Conservation (phyloP, 805 yeast species). For the Lipomyces yamanashiensis region DNA sequence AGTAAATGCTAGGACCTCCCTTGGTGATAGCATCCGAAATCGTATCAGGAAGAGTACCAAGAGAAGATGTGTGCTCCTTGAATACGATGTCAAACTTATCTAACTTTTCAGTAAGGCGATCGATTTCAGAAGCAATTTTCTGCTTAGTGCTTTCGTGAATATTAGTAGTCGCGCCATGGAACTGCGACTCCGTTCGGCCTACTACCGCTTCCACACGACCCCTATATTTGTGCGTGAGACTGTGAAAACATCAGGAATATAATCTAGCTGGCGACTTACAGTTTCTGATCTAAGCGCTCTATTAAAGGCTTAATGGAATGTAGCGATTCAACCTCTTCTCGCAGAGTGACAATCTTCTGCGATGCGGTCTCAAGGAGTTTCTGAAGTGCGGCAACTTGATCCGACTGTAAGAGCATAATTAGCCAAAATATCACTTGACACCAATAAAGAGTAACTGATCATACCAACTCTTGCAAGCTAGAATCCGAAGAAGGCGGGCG, state of each 20-base stretch:
- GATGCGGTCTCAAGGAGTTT: conserved; percentile 6
- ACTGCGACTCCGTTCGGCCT: conserved; percentile 31
- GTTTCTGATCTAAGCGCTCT: conserved; percentile 32
- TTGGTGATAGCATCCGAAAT: conserved; percentile 38
- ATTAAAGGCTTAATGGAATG: conserved; percentile 27
- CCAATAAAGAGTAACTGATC: neutral
- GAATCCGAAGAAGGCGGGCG: conserved; percentile 7
- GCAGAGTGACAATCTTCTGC: conserved; percentile 11
- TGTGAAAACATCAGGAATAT: neutral
- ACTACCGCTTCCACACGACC: conserved; percentile 32
- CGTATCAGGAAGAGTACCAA: conserved; percentile 40
- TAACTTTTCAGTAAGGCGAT: conserved; percentile 25
- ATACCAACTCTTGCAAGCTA: conserved; percentile 10
- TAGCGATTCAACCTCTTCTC: conserved; percentile 34
- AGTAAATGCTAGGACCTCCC: conserved; percentile 42
- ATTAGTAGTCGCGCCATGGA: conserved; percentile 36
- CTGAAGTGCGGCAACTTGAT: conserved; percentile 14
- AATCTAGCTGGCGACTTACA: conserved; percentile 10
- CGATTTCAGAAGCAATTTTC: conserved; percentile 32
- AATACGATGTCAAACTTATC: conserved; percentile 35
- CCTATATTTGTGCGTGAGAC: neutral
- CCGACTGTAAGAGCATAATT: neutral
- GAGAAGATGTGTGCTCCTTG: conserved; percentile 41
- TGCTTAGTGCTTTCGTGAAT: conserved; percentile 34
- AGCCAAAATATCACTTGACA: neutral